phyloP scores from a whole-genome alignment of 495 filamentous ascomycete species.

The Hyaloscypha variabilis region DNA sequence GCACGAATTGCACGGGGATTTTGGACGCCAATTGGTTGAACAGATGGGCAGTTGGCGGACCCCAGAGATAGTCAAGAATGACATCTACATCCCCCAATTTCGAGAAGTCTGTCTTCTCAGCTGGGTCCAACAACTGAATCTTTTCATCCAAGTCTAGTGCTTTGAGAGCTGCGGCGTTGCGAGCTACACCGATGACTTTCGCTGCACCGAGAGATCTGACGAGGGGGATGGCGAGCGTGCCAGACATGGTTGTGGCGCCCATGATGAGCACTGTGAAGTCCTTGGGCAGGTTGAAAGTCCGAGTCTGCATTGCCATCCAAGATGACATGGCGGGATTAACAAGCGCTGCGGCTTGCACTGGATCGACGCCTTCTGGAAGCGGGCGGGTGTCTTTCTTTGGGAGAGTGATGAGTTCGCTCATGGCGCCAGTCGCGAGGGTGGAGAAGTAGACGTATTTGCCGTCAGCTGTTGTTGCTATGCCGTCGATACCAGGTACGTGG shows the following conservation, averaged over 20 bases:
- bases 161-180: constrained; percentile 37
- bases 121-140: constrained; percentile 38
- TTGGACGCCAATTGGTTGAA: constrained; percentile 3
- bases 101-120: constrained; percentile 44
- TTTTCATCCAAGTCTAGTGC: constrained; percentile 36
- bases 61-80: constrained; percentile 21
- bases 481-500: constrained; percentile 43
- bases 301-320: constrained; percentile 46
- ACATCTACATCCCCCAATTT: constrained; percentile 23
- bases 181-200: constrained; percentile 43
- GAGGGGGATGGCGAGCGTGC: constrained; percentile 40
- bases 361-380: constrained; percentile 40
- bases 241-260: constrained; percentile 46
- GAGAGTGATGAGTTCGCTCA: constrained; percentile 42
- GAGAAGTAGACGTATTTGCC: constrained; percentile 45
- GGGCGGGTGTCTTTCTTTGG: constrained; percentile 32
- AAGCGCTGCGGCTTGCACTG: constrained; percentile 42
- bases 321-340: constrained; percentile 49
- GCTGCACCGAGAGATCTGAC: constrained; percentile 43
- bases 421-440: constrained; percentile 33
- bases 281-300: constrained; percentile 33
- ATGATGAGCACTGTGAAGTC: constrained; percentile 44
- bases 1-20: constrained; percentile 19
- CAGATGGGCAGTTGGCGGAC: neutral
- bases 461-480: constrained; percentile 36